Evolutionary conservation across 805 yeast species (phyloP).

Genomic region (Cyberlindnera maritima): DNA sequence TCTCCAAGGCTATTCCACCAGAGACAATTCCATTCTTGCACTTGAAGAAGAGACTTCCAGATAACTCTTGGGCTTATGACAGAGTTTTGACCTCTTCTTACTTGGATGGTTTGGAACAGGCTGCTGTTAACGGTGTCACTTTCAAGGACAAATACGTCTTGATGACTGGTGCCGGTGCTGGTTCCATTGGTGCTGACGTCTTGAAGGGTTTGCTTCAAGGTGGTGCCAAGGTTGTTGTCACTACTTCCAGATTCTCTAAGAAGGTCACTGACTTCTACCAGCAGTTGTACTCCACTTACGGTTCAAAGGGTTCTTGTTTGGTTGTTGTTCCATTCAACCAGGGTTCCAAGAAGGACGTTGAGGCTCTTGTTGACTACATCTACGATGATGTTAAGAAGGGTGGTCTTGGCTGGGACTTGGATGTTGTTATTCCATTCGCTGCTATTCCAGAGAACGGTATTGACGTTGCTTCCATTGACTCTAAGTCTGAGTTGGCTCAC

Average conservation of each 20-base stretch:
- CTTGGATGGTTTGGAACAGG: conserved; percentile 87
- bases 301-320: conserved; percentile 88
- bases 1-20: conserved; percentile 67
- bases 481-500: conserved; percentile 96
- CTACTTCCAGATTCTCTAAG: conserved; percentile 94
- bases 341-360: conserved; percentile 93
- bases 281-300: conserved; percentile 85
- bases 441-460: conserved; percentile 99
- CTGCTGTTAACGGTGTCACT: conserved; percentile 92
- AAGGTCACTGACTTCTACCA: conserved; percentile 95
- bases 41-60: conserved; percentile 70
- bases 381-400: conserved; percentile 80
- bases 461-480: conserved; percentile 88
- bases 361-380: conserved; percentile 79
- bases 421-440: conserved; percentile 94
- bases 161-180: conserved; percentile 98
- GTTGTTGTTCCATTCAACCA: conserved; percentile 98
- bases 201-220: conserved; percentile 93
- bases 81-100: conserved; percentile 70
- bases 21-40: conserved; percentile 95
- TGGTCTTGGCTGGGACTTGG: conserved; percentile 98
- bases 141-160: conserved; percentile 86
- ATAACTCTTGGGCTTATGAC: conserved; percentile 84
- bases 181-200: conserved; percentile 97
- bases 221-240: conserved; percentile 96